These are phyloP conservation scores for Leishmania guyanensis DNA, from an alignment of 208 protist species.

Conservation along the genomic window DNA sequence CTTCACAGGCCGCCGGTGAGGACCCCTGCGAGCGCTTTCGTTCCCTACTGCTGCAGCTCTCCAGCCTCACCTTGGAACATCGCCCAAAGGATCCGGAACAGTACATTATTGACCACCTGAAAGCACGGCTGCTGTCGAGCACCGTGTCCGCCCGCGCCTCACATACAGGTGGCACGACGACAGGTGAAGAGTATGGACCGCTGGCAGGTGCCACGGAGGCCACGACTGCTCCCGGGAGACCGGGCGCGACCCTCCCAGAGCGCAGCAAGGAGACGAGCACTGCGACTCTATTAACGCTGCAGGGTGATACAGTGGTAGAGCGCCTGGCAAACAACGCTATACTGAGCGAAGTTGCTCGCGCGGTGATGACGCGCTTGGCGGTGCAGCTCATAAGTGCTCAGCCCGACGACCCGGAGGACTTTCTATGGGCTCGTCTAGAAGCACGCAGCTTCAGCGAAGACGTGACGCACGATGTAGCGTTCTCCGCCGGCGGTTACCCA, in stretches of 20 bases:
- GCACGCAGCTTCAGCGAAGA: conserved; percentile 52
- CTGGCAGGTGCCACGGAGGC: not conserved
- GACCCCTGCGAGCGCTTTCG: conserved; percentile 30
- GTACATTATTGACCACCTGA: conserved; percentile 56
- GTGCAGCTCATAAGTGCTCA: conserved; percentile 48
- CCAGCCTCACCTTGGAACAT: conserved; percentile 35
- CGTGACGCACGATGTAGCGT: conserved; percentile 25
- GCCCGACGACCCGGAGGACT: conserved; percentile 61
- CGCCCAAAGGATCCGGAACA: conserved; percentile 57
- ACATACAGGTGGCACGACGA: not conserved
- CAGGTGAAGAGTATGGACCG: not conserved
- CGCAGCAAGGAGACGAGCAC: conserved; percentile 5
- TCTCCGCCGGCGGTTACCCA: conserved; percentile 29
- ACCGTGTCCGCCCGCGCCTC: conserved; percentile 14
- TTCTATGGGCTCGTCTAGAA: conserved; percentile 58
- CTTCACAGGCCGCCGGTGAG: not conserved
- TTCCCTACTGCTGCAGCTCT: conserved; percentile 45
- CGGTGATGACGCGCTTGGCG: conserved; percentile 37
- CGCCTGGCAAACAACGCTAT: conserved; percentile 46
- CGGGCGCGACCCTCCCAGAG: not conserved
- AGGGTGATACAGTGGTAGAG: conserved; percentile 51
- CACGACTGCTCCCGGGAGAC: not conserved
- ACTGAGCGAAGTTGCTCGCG: conserved; percentile 26
- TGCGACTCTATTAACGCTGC: not conserved
- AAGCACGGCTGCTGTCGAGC: conserved; percentile 34